Evolutionary conservation across 768 basidiomycete genomes (phyloP).

Genomic region (Macrocybe gigantea): DNA sequence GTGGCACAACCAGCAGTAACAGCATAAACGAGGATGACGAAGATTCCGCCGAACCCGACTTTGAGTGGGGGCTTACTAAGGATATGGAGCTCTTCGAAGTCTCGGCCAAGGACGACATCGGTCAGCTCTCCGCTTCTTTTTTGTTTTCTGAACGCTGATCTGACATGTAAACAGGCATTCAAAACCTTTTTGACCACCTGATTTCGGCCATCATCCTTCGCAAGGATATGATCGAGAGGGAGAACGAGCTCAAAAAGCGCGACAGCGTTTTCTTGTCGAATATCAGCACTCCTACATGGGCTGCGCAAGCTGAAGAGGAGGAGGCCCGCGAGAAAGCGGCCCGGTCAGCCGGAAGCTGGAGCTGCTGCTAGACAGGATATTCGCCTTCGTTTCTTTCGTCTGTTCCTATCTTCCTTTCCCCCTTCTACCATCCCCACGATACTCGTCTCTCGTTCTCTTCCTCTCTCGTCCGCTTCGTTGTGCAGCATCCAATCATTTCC

Average conservation of each 20-base stretch:
- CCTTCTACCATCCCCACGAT: conserved; percentile 11
- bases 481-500: background rate
- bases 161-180: conserved; percentile 52
- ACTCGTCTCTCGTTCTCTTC: background rate
- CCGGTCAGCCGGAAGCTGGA: conserved; percentile 54
- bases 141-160: conserved; percentile 10
- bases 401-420: conserved; percentile 6
- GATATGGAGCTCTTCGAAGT: conserved; percentile 90
- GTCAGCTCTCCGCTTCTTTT: conserved; percentile 34
- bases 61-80: conserved; percentile 74
- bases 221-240: conserved; percentile 75
- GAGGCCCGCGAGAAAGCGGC: conserved; percentile 55
- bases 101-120: conserved; percentile 82
- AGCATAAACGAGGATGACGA: conserved; percentile 66
- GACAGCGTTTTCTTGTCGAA: conserved; percentile 78
- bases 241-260: conserved; percentile 73
- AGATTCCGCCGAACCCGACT: conserved; percentile 40
- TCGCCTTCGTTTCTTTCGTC: too few relatives aligned
- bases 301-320: conserved; percentile 76
- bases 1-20: conserved; percentile 56
- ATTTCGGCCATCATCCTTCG: conserved; percentile 74
- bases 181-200: conserved; percentile 72
- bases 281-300: conserved; percentile 63
- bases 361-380: conserved; percentile 50
- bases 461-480: background rate